Conservation (phyloP, 352 stramenopile genomes). For the Phytophthora idaei region DNA sequence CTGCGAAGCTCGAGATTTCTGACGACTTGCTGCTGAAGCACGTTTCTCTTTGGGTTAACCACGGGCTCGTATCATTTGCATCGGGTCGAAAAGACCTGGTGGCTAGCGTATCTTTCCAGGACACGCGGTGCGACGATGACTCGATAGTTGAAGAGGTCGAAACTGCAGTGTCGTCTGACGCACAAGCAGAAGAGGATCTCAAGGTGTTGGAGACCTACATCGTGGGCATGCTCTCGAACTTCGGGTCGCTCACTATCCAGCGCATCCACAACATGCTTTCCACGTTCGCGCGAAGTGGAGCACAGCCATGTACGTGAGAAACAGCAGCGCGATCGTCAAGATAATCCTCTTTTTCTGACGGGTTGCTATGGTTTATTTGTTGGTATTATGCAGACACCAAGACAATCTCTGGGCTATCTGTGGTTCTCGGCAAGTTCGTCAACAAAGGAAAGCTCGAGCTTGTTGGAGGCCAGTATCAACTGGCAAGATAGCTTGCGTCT, state of each 20-base stretch:
- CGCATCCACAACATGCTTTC: slow-evolving; percentile 96
- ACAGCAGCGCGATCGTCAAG: background rate
- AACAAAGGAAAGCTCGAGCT: slow-evolving; percentile 72
- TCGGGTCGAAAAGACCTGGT: slow-evolving; percentile 50
- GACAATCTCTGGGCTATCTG: slow-evolving; percentile 77
- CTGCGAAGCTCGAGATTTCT: slow-evolving; percentile 61
- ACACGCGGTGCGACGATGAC: slow-evolving; percentile 46
- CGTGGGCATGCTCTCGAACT: slow-evolving; percentile 95
- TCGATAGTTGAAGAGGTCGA: slow-evolving; percentile 62
- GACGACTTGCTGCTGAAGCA: slow-evolving; percentile 67
- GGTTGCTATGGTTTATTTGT: slow-evolving; percentile 5
- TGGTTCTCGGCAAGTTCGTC: slow-evolving; percentile 74
- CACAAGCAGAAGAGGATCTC: slow-evolving; percentile 93
- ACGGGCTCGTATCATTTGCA: slow-evolving; percentile 61
- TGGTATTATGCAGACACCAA: slow-evolving; percentile 67
- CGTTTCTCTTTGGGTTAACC: slow-evolving; percentile 72
- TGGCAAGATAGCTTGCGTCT: slow-evolving; percentile 38
- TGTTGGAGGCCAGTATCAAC: slow-evolving; percentile 71
- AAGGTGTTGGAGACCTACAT: slow-evolving; percentile 95
- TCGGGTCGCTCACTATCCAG: slow-evolving; percentile 91
- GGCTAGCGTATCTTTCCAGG: slow-evolving; percentile 50
- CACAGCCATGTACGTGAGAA: slow-evolving; percentile 68
- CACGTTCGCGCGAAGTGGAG: slow-evolving; percentile 77
- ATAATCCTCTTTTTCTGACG: slow-evolving; percentile 7
- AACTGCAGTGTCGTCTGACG: slow-evolving; percentile 88